Percentiles rank a stretch among this genome's conserved stretches.
phyloP scores from a whole-genome alignment of 345 rosid genomes.

The Capsella bursapastoris region DNA sequence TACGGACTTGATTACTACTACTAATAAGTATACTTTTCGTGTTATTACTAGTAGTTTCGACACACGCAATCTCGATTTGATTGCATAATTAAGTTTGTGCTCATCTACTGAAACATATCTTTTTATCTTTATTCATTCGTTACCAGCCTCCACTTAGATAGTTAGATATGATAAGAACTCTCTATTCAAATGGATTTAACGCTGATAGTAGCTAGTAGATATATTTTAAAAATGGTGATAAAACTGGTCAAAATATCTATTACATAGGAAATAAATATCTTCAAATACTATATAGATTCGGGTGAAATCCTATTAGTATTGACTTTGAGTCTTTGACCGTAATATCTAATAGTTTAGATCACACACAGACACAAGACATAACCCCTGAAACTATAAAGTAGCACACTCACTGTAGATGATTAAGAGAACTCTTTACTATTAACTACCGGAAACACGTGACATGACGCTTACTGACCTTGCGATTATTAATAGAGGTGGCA shows the following conservation, averaged over 20 bases:
- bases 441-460: neutral
- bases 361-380: neutral
- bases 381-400: neutral
- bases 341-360: constrained; percentile 26
- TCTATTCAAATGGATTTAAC: neutral
- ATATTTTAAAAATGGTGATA: neutral
- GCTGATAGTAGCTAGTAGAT: neutral
- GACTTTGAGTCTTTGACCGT: constrained; percentile 19
- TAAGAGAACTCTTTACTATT: neutral
- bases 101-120: neutral
- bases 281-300: neutral
- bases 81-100: neutral
- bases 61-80: constrained; percentile 17
- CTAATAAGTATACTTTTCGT: neutral
- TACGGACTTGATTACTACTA: neutral
- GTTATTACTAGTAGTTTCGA: neutral
- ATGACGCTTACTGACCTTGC: neutral
- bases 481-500: constrained; percentile 19
- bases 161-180: neutral
- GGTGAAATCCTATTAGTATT: neutral
- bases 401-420: neutral
- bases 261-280: too few relatives aligned
- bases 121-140: neutral
- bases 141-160: neutral
- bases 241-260: neutral